Evolutionary conservation across 2,329 filamentous ascomycete genomes (phyloP).

Genomic region (Periconia sp.): DNA sequence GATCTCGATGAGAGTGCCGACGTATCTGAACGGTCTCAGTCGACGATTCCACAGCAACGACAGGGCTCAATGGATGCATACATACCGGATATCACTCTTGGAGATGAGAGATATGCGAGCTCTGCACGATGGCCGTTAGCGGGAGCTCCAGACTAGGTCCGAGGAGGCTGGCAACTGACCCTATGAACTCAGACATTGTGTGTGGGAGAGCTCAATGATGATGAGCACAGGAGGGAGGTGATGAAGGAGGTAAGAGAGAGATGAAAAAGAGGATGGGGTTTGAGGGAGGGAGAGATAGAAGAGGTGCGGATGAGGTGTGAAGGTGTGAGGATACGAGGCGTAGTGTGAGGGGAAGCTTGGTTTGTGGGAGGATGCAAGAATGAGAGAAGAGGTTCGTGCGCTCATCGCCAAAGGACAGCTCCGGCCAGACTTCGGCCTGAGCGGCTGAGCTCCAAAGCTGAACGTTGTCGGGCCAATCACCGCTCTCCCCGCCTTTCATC

Average conservation of each 20-base stretch:
- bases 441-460: neutral
- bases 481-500: neutral
- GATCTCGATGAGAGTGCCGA: conserved; percentile 95
- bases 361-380: conserved; percentile 2
- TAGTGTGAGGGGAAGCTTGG: conserved; percentile 2
- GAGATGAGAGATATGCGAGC: conserved; percentile 96
- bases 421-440: conserved; percentile 11
- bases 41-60: neutral
- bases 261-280: conserved; percentile 23
- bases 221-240: neutral
- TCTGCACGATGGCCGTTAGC: conserved; percentile 53
- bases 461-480: neutral
- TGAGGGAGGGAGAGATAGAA: conserved; percentile 9
- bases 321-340: conserved; percentile 5
- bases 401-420: conserved; percentile 10
- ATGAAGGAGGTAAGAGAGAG: conserved; percentile 18
- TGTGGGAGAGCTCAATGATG: conserved; percentile 27
- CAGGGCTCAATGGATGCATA: conserved; percentile 45
- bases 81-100: conserved; percentile 94
- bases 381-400: conserved; percentile 8
- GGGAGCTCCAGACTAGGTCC: conserved; percentile 31
- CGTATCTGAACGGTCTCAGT: conserved; percentile 66
- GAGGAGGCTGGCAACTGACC: conserved; percentile 45
- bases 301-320: neutral
- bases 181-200: conserved; percentile 63